Base-by-base conservation (phyloP, 1,284 basidiomycete species). In the Laetiporus sulphureus region DNA sequence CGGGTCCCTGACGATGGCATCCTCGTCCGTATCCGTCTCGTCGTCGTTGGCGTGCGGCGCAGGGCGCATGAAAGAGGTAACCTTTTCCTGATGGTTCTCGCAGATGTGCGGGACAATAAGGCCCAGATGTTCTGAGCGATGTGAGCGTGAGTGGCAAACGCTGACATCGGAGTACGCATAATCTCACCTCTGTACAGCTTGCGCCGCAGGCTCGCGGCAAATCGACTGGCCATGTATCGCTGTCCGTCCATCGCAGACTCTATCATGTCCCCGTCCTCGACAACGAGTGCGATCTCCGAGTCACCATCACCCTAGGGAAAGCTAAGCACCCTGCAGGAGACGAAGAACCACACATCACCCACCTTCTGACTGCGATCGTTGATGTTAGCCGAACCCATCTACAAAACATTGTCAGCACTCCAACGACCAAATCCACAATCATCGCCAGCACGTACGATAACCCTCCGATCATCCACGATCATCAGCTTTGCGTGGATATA, bases 391-490 rank as follows among this genome's bases (percentile, higher is more conserved):
- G 85, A 89, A 29, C 90, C 89, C 73, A 91, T 84, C 82, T 91
- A 8, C 33, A 32, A 32, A 36, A 27, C 20, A 16, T 10, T 38
- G 31, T 8, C 39, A 40, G 21, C 13, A 33, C n/a, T 15, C 37
- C 1, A 27, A 43, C 5, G 19, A n/a, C n/a, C n/a, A n/a, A n/a
- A n/a, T n/a, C n/a, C n/a, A n/a, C 22, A 11, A 21, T 32, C 25
- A 8, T 30, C 40, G 19, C 3, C 30, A 10, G n/a, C n/a, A 71
- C 84, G 46, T 51, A 89, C 85, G 52, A 96, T 89, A 29, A 94
- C 89, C 27, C 81, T 72, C 15, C 79, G 72, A 60, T 96, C 93
- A 56, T 97, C 93, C 18, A 95, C 89, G 46, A 96, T 90, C 91
- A 96, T 93, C 19, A 95, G 56, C 66, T 90, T 87, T 23, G 76